phyloP scores from a whole-genome alignment of 2,329 filamentous ascomycete genomes.

The Plectosphaerella plurivora region DNA sequence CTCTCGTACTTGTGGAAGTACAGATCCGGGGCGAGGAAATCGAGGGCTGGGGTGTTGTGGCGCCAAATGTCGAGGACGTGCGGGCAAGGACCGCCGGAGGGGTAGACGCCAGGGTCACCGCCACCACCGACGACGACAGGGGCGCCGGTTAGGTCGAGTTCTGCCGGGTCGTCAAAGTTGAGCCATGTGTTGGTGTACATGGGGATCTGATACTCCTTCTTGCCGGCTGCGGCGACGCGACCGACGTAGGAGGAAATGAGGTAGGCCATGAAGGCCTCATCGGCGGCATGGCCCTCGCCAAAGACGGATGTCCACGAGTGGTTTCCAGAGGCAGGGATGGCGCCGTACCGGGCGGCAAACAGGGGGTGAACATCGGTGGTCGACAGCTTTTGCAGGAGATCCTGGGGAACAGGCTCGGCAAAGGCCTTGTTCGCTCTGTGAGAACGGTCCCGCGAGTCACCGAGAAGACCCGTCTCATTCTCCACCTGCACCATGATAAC shows the following conservation, averaged over 20 bases:
- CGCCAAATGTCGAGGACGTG: conserved; percentile 34
- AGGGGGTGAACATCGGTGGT: conserved; percentile 18
- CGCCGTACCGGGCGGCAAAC: conserved; percentile 21
- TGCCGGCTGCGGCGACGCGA: conserved; percentile 28
- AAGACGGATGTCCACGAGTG: conserved; percentile 28
- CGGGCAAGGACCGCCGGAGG: conserved; percentile 26
- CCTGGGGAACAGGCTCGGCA: conserved; percentile 20
- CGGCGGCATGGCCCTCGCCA: conserved; percentile 18
- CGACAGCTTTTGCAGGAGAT: conserved; percentile 19
- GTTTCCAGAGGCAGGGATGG: conserved; percentile 14
- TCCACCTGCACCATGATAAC: conserved; percentile 56
- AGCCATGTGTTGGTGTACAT: conserved; percentile 31
- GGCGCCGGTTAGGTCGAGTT: conserved; percentile 24
- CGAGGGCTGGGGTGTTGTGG: conserved; percentile 32
- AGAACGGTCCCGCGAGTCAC: conserved; percentile 45
- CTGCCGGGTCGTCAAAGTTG: conserved; percentile 23
- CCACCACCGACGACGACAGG: conserved; percentile 30
- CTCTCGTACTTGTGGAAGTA: conserved; percentile 43
- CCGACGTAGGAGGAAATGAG: conserved; percentile 26
- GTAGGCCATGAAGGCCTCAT: conserved; percentile 33
- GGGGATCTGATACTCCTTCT: conserved; percentile 24
- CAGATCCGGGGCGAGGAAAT: conserved; percentile 42
- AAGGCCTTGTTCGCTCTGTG: conserved; percentile 35
- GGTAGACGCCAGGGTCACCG: conserved; percentile 27
- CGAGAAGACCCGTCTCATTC: conserved; percentile 48